Percentiles rank a stretch among this genome's conserved stretches.
phyloP scores from a whole-genome alignment of 495 filamentous ascomycete genomes.

The Aspergillus hancockii region DNA sequence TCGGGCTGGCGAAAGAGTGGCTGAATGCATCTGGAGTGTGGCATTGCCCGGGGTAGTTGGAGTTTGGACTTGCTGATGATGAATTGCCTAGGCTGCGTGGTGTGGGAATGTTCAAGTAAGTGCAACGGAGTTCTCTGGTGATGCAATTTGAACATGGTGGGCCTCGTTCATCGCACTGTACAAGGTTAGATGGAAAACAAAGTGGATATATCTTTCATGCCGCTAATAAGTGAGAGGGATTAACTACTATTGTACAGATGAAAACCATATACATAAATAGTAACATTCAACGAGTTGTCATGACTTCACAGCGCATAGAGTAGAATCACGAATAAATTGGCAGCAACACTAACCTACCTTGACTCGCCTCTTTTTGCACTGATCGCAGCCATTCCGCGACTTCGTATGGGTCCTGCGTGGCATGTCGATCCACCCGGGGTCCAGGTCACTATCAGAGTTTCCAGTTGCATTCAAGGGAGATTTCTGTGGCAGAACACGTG shows the following conservation, averaged over 20 bases:
- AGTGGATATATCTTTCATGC: too few relatives aligned
- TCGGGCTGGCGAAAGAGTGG: background rate
- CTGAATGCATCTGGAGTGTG: background rate
- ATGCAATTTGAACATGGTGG: constrained; percentile 48
- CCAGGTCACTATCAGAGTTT: constrained; percentile 3
- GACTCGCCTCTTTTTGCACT: constrained; percentile 59
- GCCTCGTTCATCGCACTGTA: constrained; percentile 47
- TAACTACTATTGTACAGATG: too few relatives aligned
- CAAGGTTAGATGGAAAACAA: constrained; percentile 13
- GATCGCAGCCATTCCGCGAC: constrained; percentile 57
- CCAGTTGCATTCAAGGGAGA: background rate
- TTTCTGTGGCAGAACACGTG: background rate
- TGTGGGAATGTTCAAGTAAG: constrained; percentile 34
- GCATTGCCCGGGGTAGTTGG: background rate
- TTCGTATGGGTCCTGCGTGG: constrained; percentile 54
- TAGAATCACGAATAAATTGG: background rate
- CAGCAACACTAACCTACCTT: constrained; percentile 37
- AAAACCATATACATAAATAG: too few relatives aligned
- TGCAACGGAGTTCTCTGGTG: constrained; percentile 40
- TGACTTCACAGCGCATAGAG: too few relatives aligned
- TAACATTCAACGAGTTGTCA: too few relatives aligned
- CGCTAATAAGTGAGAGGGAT: too few relatives aligned
- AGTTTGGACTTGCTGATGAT: constrained; percentile 6
- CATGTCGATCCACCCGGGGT: background rate
- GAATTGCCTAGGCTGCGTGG: constrained; percentile 16